phyloP scores from a whole-genome alignment of 176 grass and related monocot genomes.

The Puccinellia tenuiflora region DNA sequence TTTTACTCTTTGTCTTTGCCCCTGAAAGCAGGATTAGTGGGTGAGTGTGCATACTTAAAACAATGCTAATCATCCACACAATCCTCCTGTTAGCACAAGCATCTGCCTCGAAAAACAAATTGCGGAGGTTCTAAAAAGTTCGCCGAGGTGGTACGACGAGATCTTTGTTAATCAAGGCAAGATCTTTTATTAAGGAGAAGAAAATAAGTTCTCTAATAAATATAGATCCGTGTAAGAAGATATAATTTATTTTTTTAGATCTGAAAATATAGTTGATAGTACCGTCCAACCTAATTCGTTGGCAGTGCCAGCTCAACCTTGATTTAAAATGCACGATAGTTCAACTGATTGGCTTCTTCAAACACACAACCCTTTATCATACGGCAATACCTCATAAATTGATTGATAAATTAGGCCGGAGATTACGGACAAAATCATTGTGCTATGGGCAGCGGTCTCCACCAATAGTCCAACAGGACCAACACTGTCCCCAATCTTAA shows the following conservation, averaged over 20 bases:
- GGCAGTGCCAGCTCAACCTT: not conserved
- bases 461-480: slow-evolving; percentile 3
- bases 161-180: slow-evolving; percentile 1
- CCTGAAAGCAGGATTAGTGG: slow-evolving; percentile 9
- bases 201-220: not conserved
- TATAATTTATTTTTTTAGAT: too few species aligned
- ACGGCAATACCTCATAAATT: not conserved
- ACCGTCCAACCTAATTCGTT: not conserved
- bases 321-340: slow-evolving; percentile 5
- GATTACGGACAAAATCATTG: slow-evolving; percentile 8
- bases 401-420: slow-evolving; percentile 15
- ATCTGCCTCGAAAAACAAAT: not conserved
- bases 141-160: not conserved
- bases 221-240: not conserved
- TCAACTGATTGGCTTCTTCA: not conserved
- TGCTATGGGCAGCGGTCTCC: not conserved
- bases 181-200: not conserved
- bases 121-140: not conserved
- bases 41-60: slow-evolving; percentile 5
- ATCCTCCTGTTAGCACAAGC: not conserved
- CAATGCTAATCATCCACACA: not conserved
- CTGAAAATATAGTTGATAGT: not conserved
- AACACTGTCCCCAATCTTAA: not conserved
- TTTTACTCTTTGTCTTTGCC: slow-evolving; percentile 1
- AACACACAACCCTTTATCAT: not conserved